Base-by-base conservation (phyloP, 2,329 filamentous ascomycete genomes). In the Phialocephala subalpina region DNA sequence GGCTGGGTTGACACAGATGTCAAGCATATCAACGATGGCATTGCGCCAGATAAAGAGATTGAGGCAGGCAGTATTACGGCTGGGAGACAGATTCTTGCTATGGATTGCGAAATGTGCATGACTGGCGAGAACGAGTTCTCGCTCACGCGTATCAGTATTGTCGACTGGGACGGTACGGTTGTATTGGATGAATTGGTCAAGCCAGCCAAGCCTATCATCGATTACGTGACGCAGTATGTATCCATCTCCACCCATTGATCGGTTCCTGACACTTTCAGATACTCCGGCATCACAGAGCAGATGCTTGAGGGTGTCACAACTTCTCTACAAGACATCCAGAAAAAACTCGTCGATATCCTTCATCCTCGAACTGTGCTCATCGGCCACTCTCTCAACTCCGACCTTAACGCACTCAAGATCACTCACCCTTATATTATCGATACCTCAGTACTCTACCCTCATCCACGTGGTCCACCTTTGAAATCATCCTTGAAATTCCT, bases 81-180 rank as follows among this genome's bases (percentile, higher is more conserved):
- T 35, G 96, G 94, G 40, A 88, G 93, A 68, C 86, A 90, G 42
- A 82, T 97, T 12, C 82, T 97, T 58, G 91, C 93, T 1, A 83
- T 99, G 62, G 96, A 99, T 77, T 99, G 96, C 79, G 96, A 99
- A 79, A 99, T 99, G 96, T 97, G 94, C 77, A 90, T 93, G 80
- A 97, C 94, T 2, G 92, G 90, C 66, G 88, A 91, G 67, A 89
- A 89, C 57, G 87, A 92, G 70, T 93, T 91, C 69, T 93, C 94
- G 40, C 87, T 99, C 52, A 97, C 96, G 1, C 89, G 96, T 64
- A 91, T 98, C 76, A 97, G 94, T 76, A 79, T 98, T 45, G 82
- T 99, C 8, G 83, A 89, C 67, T 99, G 96, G 95, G 88, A 94
- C 72, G 94, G 94, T 58, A 87, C 88, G 38, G 86, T 92, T 11